These are phyloP conservation scores for Jimgerdemannia lactiflua DNA, from an alignment of 192 early-diverging fungal species.

Conservation along the genomic window DNA sequence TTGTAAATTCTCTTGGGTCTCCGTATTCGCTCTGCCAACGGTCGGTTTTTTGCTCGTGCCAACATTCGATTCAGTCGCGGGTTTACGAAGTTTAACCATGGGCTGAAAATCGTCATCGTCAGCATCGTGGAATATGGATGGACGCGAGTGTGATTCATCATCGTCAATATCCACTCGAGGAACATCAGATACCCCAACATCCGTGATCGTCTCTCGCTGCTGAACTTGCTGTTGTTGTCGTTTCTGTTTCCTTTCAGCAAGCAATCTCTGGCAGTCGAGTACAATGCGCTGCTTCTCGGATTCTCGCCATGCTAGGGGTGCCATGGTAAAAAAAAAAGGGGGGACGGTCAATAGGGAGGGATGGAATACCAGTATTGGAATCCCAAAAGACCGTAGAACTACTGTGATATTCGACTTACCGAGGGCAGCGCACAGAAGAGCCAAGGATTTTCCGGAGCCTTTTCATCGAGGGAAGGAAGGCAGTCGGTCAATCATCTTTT, in stretches of 20 bases:
- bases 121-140: neutral
- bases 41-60: neutral
- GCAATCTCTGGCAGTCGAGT: neutral
- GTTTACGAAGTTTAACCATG: neutral
- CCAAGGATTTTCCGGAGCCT: slow-evolving; percentile 81
- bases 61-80: neutral
- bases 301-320: slow-evolving; percentile 14
- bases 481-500: neutral
- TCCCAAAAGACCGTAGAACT: neutral
- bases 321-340: neutral
- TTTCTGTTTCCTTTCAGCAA: neutral
- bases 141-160: neutral
- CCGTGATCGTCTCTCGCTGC: neutral
- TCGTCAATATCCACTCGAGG: neutral
- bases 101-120: slow-evolving; percentile 3
- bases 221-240: neutral
- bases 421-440: slow-evolving; percentile 64
- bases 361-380: neutral
- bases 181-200: neutral
- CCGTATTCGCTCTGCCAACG: neutral
- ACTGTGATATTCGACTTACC: slow-evolving; percentile 46
- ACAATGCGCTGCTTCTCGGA: slow-evolving; percentile 1
- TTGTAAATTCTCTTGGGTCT: neutral
- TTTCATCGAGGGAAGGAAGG: neutral
- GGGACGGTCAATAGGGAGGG: neutral